Conservation (phyloP, 345 rosid genomes). For the Populus tremula region DNA sequence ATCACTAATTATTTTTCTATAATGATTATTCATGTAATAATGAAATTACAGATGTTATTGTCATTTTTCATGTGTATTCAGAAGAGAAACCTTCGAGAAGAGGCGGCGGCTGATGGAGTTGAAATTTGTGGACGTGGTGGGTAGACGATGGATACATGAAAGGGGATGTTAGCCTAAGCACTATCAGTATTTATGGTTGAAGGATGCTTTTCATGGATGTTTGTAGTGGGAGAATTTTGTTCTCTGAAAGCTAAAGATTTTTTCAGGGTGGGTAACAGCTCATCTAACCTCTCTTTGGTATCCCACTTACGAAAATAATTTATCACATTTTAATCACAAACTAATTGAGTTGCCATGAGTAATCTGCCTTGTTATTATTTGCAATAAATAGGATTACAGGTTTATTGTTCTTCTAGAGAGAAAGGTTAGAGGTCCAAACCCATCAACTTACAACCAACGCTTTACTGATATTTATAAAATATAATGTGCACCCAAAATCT, state of each 20-base stretch:
- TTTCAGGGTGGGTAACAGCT: not conserved
- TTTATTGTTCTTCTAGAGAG: not conserved
- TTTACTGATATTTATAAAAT: no score
- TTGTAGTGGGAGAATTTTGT: not conserved
- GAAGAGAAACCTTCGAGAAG: not conserved
- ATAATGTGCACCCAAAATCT: no score
- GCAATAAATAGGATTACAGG: not conserved
- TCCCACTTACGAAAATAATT: not conserved
- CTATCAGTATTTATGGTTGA: not conserved
- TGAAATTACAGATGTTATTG: no score
- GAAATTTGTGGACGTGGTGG: not conserved
- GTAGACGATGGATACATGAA: not conserved
- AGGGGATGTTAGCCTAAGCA: not conserved
- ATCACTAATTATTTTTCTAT: no score
- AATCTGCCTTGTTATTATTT: not conserved
- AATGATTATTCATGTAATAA: no score
- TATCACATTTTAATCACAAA: not conserved
- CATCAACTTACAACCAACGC: not conserved
- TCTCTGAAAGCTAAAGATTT: not conserved
- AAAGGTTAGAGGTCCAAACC: not conserved
- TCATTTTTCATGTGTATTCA: not conserved
- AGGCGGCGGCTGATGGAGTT: not conserved
- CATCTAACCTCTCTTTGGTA: not conserved
- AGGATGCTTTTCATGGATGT: constrained; percentile 1
- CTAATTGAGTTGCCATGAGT: not conserved